phyloP scores from a whole-genome alignment of 1,284 basidiomycete species.

The Tilletia indica region DNA sequence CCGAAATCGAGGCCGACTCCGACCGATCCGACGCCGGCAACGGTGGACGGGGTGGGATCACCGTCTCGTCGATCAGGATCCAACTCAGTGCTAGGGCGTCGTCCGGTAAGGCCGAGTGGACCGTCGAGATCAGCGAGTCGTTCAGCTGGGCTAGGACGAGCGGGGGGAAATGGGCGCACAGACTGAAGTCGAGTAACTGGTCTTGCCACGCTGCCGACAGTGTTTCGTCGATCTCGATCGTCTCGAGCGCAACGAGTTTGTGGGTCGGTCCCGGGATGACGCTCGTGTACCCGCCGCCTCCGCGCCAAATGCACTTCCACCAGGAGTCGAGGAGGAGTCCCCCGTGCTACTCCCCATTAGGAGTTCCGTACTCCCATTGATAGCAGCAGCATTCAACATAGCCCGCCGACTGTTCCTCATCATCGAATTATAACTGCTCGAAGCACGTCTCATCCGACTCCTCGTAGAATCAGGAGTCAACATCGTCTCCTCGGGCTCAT shows the following conservation, averaged over 20 bases:
- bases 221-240: conserved; percentile 13
- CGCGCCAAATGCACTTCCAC: no score
- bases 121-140: background rate
- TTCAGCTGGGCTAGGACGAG: conserved; percentile 30
- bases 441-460: background rate
- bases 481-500: background rate
- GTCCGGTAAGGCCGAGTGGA: background rate
- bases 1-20: conserved; percentile 17
- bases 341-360: background rate
- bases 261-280: background rate
- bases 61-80: conserved; percentile 30
- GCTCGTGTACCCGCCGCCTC: background rate
- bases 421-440: conserved; percentile 21
- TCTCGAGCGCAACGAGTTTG: conserved; percentile 17
- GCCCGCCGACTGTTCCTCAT: conserved; percentile 21
- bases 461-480: background rate
- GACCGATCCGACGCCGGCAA: conserved; percentile 21
- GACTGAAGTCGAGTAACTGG: conserved; percentile 26
- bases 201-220: conserved; percentile 34
- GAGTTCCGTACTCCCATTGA: conserved; percentile 2
- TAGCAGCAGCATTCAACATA: conserved; percentile 21
- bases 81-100: conserved; percentile 18
- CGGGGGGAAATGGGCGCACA: conserved; percentile 24
- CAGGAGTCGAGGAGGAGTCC: background rate
- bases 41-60: conserved; percentile 32